A percentile compares a stretch with the other conserved stretches of the same genome.
Conservation (phyloP, 2,329 filamentous ascomycete species). For the Penicillium frequentans region DNA sequence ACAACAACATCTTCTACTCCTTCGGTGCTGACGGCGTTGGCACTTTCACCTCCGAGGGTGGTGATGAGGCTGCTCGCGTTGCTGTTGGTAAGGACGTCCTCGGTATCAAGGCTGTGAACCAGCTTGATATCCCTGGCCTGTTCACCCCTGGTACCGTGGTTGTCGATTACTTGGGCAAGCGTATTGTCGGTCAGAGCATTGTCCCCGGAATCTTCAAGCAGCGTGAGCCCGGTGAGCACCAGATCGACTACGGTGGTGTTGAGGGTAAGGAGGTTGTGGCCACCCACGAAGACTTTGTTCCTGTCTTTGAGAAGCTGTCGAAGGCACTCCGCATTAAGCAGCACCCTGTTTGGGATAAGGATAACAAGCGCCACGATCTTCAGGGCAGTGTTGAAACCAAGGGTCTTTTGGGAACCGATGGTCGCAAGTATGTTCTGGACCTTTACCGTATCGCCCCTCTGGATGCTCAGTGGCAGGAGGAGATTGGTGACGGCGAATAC, state of each 20-base stretch:
- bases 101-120: constrained; percentile 92
- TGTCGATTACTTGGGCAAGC: constrained; percentile 94
- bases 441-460: constrained; percentile 91
- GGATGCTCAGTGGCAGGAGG: constrained; percentile 87
- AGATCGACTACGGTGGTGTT: constrained; percentile 97
- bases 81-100: constrained; percentile 96
- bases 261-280: constrained; percentile 96
- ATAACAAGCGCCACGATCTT: constrained; percentile 82
- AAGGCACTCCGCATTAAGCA: constrained; percentile 89
- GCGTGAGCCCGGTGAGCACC: constrained; percentile 93
- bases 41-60: constrained; percentile 93
- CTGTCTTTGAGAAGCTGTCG: constrained; percentile 85
- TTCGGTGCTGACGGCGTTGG: constrained; percentile 97
- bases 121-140: constrained; percentile 90
- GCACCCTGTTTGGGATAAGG: constrained; percentile 97
- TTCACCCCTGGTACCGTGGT: constrained; percentile 96
- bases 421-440: constrained; percentile 95
- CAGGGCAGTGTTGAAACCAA: constrained; percentile 98
- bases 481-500: constrained; percentile 65
- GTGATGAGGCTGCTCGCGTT: constrained; percentile 91
- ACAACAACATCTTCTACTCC: constrained; percentile 99
- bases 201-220: constrained; percentile 99
- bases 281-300: constrained; percentile 79
- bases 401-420: constrained; percentile 93
- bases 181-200: constrained; percentile 95